Base-by-base conservation (phyloP, 2,329 filamentous ascomycete species). In the Gyromitra esculenta region DNA sequence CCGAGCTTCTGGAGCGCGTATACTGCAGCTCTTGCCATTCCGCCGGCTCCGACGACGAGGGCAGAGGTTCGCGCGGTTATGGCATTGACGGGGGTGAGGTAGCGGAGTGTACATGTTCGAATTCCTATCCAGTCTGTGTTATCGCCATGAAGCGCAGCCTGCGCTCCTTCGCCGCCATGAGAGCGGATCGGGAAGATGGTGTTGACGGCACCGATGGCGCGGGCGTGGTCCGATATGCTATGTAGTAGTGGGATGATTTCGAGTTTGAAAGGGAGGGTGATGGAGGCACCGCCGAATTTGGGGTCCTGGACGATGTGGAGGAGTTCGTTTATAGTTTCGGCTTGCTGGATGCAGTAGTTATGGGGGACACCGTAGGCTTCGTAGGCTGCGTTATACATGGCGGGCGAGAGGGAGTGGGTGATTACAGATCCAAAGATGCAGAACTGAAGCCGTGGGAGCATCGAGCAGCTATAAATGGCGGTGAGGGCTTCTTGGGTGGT, bases 51-150 rank as follows among this genome's bases (percentile, higher is more conserved):
- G 39, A 91, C 87, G 25, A 91, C 86, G 13, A 91, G 84, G 0
- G 87, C 89, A 1, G 85, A 87, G 1, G 86, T 87, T 8, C 83
- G 85, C 0, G 87, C 85, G 1, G 88, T 86, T 0, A 91, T 87
- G 1, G 88, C 89, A 77, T 91, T 91, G 2, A 91, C 90, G 0
- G 92, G 92, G 0, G 91, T 93, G 1, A 94, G 85, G 1, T 91
- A 91, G 41, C 91, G 87, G 5, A 90, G 87, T 54, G 94, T 88
- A 81, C 91, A 93, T 1, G 90, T 91, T 68, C 90, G 86, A 54
- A 94, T 92, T 4, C 92, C 92, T 43, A 93, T 91, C 90, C 92
- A 94, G 82, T 94, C 92, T 0, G 91, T 94, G 76, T 94, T 94
- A 75, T 94, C 91, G 0, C 91, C 92, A 78, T 93, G 92, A 0